Percentiles rank a stretch among this genome's conserved stretches.
These are phyloP conservation scores for Chara braunii DNA, from an alignment of 139 green algal genomes.

Conservation along the genomic window DNA sequence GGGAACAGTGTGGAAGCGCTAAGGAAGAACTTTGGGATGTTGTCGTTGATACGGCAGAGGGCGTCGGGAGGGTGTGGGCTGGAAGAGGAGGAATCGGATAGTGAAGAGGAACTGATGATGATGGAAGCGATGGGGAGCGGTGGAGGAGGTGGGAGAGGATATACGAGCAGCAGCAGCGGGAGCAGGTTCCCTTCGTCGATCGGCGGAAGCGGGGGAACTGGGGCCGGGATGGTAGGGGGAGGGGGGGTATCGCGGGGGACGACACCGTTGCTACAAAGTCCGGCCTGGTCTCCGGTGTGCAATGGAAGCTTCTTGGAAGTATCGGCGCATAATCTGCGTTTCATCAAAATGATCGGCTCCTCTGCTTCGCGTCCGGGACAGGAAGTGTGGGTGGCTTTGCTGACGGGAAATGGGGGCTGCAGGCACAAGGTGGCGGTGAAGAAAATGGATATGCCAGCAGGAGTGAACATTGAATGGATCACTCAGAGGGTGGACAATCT, in stretches of 20 bases:
- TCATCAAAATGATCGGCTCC: not conserved
- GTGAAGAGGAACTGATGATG: conserved; percentile 8
- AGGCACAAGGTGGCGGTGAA: conserved; percentile 20
- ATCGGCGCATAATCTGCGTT: conserved; percentile 1
- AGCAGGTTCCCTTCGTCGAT: too few species aligned
- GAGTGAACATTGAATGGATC: too few species aligned
- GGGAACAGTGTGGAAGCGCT: conserved; percentile 12
- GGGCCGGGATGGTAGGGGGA: not conserved
- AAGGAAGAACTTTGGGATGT: conserved; percentile 13
- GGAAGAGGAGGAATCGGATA: conserved; percentile 6
- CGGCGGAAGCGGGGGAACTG: too few species aligned
- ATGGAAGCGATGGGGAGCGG: too few species aligned
- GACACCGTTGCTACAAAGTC: conserved; percentile 6
- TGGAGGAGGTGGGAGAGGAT: too few species aligned
- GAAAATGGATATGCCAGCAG: conserved; percentile 5
- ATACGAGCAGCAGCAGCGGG: too few species aligned
- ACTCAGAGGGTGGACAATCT: conserved; percentile 3
- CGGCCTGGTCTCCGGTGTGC: conserved; percentile 3
- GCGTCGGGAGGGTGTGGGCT: too few species aligned
- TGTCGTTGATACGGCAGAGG: conserved; percentile 1
- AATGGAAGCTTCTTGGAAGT: not conserved
- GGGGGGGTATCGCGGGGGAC: conserved; percentile 3
- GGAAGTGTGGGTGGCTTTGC: conserved; percentile 6
- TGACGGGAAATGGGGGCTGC: conserved; percentile 2
- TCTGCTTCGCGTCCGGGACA: not conserved